Evolutionary conservation across 331 rosid species (phyloP), one percentile per base, ranked within the genome.

Genomic region (Telfairia occidentalis): DNA sequence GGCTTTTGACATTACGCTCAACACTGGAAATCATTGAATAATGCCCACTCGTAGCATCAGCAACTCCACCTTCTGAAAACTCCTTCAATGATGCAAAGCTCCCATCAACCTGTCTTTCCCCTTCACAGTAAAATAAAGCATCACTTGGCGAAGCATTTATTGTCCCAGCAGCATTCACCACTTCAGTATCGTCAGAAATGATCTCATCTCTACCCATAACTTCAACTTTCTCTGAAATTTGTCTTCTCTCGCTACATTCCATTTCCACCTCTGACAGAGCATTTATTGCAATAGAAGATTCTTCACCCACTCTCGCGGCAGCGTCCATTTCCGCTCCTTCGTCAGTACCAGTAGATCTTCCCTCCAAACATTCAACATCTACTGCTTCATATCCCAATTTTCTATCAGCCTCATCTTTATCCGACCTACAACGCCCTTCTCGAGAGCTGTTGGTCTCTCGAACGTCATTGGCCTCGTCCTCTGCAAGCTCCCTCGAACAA

Each of bases 321-420:
- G 63, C 37, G 11, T 48, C 85, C 29, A 48, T 23, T 58, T 82
- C 82, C 12, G 3, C 75, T 83, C 45, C 88, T 71, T 77, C 35
- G 21, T n/a, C 80, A 66, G 37, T 61, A 49, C 9, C 73, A 37
- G 50, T 81, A 78, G 19, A 58, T 50, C n/a, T 77, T 48, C 72
- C 48, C 73, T 75, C 81, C 54, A 78, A 77, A 84, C 76, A 79
- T 72, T 73, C 81, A 46, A 37, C 43, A 75, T 21, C 26, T 30
- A 54, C 75, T 37, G 46, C 78, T 43, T 48, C 78, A 52, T 46
- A 12, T 26, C 23, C 84, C 18, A 28, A 32, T 40, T 72, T 72
- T 80, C 57, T 2, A 24, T 73, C 73, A 65, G 74, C 61, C 28
- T 30, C 83, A 49, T 34, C 81, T 49, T 12, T 38, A 52, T 19